A percentile compares a stretch with the other conserved stretches of the same genome.
phyloP scores from a whole-genome alignment of 345 rosid genomes.

The Linum tenue region DNA sequence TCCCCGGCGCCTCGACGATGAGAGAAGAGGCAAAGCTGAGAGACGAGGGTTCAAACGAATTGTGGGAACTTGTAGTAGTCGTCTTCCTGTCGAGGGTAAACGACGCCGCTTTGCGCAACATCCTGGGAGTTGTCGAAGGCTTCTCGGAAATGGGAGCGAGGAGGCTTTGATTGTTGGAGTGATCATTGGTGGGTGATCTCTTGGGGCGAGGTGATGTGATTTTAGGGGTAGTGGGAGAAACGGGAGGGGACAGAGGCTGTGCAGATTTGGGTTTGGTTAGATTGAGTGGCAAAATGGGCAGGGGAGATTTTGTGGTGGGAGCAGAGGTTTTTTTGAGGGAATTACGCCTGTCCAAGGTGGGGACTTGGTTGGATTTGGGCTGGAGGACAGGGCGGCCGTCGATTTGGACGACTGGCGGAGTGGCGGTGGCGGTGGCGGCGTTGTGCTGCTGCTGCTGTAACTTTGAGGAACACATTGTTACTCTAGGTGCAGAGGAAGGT shows the following conservation, averaged over 20 bases:
- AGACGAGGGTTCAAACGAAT: not conserved
- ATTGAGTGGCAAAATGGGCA: slow-evolving; percentile 16
- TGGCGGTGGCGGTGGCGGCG: slow-evolving; percentile 10
- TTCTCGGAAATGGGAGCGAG: slow-evolving; percentile 29
- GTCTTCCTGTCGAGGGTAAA: not conserved
- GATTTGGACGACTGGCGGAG: slow-evolving; percentile 21
- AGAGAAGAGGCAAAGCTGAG: slow-evolving; percentile 15
- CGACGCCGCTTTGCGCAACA: slow-evolving; percentile 12
- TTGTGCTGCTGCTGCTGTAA: slow-evolving; percentile 18
- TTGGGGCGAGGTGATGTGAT: slow-evolving; percentile 26
- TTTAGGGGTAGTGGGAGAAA: slow-evolving; percentile 38
- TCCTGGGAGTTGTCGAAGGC: slow-evolving; percentile 8
- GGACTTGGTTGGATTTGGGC: slow-evolving; percentile 54
- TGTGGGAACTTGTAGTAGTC: not conserved
- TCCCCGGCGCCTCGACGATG: slow-evolving; percentile 42
- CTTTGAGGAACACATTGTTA: slow-evolving; percentile 52
- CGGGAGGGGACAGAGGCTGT: slow-evolving; percentile 42
- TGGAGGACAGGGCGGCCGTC: slow-evolving; percentile 61
- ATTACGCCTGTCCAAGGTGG: slow-evolving; percentile 29
- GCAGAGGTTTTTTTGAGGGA: slow-evolving; percentile 38
- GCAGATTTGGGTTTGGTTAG: not conserved
- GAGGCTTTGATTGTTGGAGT: slow-evolving; percentile 12
- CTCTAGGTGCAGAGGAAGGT: slow-evolving; percentile 6
- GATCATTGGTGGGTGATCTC: slow-evolving; percentile 8
- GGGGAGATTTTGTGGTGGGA: slow-evolving; percentile 14